Base-by-base conservation (phyloP, 805 yeast genomes). In the Spencermartinsiella europaea region DNA sequence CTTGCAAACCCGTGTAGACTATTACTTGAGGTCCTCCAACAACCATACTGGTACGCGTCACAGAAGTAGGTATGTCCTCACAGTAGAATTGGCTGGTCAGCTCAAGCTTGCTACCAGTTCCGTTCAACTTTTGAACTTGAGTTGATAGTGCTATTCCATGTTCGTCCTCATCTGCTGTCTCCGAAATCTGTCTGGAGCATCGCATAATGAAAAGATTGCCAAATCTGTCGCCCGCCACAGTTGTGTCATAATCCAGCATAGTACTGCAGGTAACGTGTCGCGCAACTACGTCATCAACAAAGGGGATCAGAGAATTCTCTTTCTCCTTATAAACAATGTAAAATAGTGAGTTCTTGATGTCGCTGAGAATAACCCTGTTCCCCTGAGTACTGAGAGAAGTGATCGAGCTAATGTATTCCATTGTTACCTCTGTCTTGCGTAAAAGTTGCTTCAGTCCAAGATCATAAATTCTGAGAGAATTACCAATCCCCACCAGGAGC, bases 201-300 rank as follows among this genome's bases (percentile, higher is more conserved):
- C 96, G 68, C 35, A 87, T 65, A 1, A 85, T 75, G 64, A 83
- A 80, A 0, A 89, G 40, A 55, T 83, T 86, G 0, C 98, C 97
- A 65, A 85, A 88, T 58, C 81, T 82, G 61, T 93, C 98, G 12
- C 96, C 96, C 1, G 86, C 87, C 35, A 84, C 68, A 0, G 85
- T 77, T 0, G 96, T 88, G 46, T 79, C 80, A 51, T 79, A 76
- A 61, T 93, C 98, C 3, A 93, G 65, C 52, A 78, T 66, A 2
- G 71, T 59, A 37, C 83, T 55, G 2, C 80, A 55, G 0, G 95
- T 83, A 2, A 83, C 72, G 57, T 83, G 85, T 27, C 96, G 69
- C 28, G 80, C 72, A 34, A 82, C 65, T 0, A 73, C 62, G 64
- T 93, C 98, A 58, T 81, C 89, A 1, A 80, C 81, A 47, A 90